Conservation (phyloP, 192 early-diverging fungal genomes). For the Kappamyces sp. region DNA sequence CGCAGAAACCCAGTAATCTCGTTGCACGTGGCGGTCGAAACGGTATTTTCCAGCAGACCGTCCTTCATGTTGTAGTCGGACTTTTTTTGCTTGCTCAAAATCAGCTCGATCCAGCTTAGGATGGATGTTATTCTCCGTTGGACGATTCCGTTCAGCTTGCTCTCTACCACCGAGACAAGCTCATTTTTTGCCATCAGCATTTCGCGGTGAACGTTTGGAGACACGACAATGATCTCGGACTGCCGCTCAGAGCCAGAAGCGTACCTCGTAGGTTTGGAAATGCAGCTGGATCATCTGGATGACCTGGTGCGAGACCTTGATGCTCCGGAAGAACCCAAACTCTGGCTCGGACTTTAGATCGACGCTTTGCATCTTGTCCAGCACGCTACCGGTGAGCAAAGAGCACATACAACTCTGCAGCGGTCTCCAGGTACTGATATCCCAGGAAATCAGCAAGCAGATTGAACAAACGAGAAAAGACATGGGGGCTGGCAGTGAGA, state of each 20-base stretch:
- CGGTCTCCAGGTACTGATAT: slow-evolving; percentile 72
- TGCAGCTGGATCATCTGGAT: slow-evolving; percentile 75
- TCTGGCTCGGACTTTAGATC: slow-evolving; percentile 64
- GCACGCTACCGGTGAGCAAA: slow-evolving; percentile 32
- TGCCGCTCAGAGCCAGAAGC: slow-evolving; percentile 34
- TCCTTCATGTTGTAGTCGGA: slow-evolving; percentile 90
- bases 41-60: slow-evolving; percentile 56
- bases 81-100: slow-evolving; percentile 76
- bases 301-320: slow-evolving; percentile 62
- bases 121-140: slow-evolving; percentile 70
- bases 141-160: slow-evolving; percentile 70
- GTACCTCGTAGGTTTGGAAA: slow-evolving; percentile 69
- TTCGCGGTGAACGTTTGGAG: slow-evolving; percentile 78
- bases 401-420: slow-evolving; percentile 64
- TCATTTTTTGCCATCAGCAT: slow-evolving; percentile 82
- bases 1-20: slow-evolving; percentile 72
- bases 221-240: slow-evolving; percentile 53
- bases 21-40: slow-evolving; percentile 65
- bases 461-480: slow-evolving; percentile 51
- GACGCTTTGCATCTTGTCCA: slow-evolving; percentile 50
- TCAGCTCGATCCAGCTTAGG: slow-evolving; percentile 59
- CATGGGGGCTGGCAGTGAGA: background rate
- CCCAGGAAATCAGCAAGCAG: slow-evolving; percentile 75
- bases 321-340: slow-evolving; percentile 52
- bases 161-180: slow-evolving; percentile 77